Base-by-base conservation (phyloP, 495 filamentous ascomycete species). In the Lophium mytilinum region DNA sequence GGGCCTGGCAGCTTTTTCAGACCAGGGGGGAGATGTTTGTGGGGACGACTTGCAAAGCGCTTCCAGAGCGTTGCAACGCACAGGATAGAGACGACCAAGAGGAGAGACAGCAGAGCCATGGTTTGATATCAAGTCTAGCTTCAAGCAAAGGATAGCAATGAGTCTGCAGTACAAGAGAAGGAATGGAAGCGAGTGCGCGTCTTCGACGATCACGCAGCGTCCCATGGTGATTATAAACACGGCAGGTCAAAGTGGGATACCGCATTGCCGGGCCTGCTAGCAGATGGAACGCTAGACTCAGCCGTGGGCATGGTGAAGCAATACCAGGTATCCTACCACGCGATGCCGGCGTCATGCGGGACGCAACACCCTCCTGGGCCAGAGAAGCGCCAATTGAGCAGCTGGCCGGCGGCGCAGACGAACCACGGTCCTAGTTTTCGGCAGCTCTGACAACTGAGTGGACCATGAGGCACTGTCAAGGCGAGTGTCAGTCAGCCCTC, bases 1-100 rank as follows among this genome's bases (percentile, higher is more conserved):
- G 68, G 68, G 41, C 68, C 68, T n/a, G 68, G 68, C 35, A 71
- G 65, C 55, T 42, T 14, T 53, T 68, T 69, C 39, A 70, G 43
- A 21, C 66, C 66, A 33, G 30, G 35, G n/a, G 66, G 68, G 6
- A 68, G 53, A 52, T 42, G 46, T 15, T 61, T 37, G 39, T 41
- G 49, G 17, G 50, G 58, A 58, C 50, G 47, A 21, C 47, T n/a
- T 19, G 33, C 52, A 19, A 57, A 58, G 17, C 48, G 53, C 42
- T 61, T 63, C 56, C 57, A 66, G 21, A 63, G 50, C 34, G 50
- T 43, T 18, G 52, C 37, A 18, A 43, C 48, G 33, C 24, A 36
- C 2, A 64, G 15, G 15, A 56, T 3, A n/a, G 46, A 49, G 17
- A 42, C 21, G 4, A 63, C 51, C 12, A 57, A 46, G 36, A 60